A percentile compares a stretch with the other conserved stretches of the same genome.
Conservation (phyloP, 1,139 yeast genomes). For the Saccharomyces pastorianus region DNA sequence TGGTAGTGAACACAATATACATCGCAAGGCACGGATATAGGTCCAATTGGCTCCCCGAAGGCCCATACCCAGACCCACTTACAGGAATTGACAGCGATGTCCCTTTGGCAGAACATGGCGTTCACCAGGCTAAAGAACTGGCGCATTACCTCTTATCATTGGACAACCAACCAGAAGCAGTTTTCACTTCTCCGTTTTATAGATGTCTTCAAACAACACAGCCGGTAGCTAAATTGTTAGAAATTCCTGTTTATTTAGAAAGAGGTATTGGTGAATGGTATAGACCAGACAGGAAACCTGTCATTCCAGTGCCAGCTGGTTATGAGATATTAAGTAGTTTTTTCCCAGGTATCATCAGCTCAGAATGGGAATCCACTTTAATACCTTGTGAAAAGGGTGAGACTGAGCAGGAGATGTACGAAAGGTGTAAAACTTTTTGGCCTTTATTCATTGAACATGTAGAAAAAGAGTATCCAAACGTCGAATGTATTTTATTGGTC, state of each 20-base stretch:
- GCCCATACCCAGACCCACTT: conserved; percentile 64
- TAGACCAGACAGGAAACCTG: conserved; percentile 41
- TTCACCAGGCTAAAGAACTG: conserved; percentile 67
- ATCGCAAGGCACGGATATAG: conserved; percentile 63
- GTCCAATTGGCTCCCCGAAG: conserved; percentile 69
- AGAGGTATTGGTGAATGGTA: conserved; percentile 72
- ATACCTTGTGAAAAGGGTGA: conserved; percentile 63
- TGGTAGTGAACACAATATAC: conserved; percentile 34
- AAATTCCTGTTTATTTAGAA: conserved; percentile 54
- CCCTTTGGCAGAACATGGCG: conserved; percentile 70
- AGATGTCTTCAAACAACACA: conserved; percentile 79
- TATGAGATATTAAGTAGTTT: conserved; percentile 40
- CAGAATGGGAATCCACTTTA: conserved; percentile 43
- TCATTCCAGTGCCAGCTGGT: conserved; percentile 54
- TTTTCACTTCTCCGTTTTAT: conserved; percentile 78
- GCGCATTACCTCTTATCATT: conserved; percentile 44
- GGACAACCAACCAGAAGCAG: conserved; percentile 49
- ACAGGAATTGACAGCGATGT: conserved; percentile 82
- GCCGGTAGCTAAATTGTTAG: conserved; percentile 52
- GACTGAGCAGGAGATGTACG: conserved; percentile 51
- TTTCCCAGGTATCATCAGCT: conserved; percentile 42
- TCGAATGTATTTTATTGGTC: conserved; percentile 50
- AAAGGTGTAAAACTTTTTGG: conserved; percentile 47
- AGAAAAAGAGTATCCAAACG: conserved; percentile 46
- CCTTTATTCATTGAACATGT: conserved; percentile 43